Evolutionary conservation across 257 asterid genomes (phyloP).

Genomic region (Lycium ferocissimum): DNA sequence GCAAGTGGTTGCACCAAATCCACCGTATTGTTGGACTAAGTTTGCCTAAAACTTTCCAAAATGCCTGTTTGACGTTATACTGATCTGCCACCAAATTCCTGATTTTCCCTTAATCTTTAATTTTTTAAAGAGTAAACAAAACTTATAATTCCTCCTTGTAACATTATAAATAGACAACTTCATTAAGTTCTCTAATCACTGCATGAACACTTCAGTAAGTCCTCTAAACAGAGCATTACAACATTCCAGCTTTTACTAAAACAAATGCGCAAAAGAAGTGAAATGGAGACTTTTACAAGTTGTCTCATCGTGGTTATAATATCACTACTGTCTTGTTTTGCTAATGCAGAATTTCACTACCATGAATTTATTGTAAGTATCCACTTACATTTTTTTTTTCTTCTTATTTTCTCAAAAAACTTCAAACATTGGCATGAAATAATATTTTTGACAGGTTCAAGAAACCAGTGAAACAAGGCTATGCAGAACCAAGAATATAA

Average conservation of each 20-base stretch:
- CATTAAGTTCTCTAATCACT: constrained; percentile 5
- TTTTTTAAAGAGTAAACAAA: not conserved
- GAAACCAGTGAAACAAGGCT: constrained; percentile 51
- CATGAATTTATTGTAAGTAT: constrained; percentile 53
- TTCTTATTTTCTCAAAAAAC: not conserved
- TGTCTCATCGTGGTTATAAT: constrained; percentile 36
- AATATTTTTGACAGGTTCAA: constrained; percentile 52
- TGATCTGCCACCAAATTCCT: not conserved
- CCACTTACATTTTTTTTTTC: not conserved
- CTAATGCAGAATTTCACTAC: constrained; percentile 58
- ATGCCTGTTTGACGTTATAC: constrained; percentile 36
- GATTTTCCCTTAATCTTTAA: not conserved
- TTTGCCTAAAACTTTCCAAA: constrained; percentile 33
- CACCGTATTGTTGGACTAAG: constrained; percentile 49
- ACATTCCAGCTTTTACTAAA: constrained; percentile 24
- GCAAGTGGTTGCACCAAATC: constrained; percentile 60
- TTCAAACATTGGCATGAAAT: not conserved
- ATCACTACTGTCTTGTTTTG: constrained; percentile 35
- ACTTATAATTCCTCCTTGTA: not conserved
- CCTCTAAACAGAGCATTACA: constrained; percentile 28
- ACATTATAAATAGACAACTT: constrained; percentile 47
- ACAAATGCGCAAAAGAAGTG: constrained; percentile 29
- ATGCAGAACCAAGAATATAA: constrained; percentile 56
- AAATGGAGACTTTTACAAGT: constrained; percentile 37
- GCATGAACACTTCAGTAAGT: constrained; percentile 20